phyloP scores from a whole-genome alignment of 2,329 filamentous ascomycete species.

The Xylaria sp. region DNA sequence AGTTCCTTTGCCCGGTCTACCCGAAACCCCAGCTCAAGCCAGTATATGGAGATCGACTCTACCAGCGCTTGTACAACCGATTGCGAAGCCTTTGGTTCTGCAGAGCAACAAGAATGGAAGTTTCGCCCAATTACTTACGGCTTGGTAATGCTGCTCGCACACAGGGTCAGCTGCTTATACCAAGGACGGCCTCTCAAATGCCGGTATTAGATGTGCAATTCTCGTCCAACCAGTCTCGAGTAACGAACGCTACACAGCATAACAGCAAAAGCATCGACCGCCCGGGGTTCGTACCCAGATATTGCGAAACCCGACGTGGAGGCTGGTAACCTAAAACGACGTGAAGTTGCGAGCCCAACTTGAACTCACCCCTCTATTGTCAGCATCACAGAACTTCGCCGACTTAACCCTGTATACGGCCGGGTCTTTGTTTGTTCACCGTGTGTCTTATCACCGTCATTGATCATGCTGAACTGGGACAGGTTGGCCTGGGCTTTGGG shows the following conservation, averaged over 20 bases:
- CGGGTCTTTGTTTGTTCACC: constrained; percentile 15
- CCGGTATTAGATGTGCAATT: constrained; percentile 9
- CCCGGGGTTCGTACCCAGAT: constrained; percentile 11
- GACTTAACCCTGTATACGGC: constrained; percentile 11
- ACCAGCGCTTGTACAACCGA: neutral
- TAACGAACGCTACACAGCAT: constrained; percentile 26
- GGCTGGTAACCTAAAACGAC: constrained; percentile 4
- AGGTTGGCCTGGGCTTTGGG: constrained; percentile 25
- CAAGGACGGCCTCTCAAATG: constrained; percentile 11
- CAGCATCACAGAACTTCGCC: constrained; percentile 15
- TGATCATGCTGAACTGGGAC: constrained; percentile 10
- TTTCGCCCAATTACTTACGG: constrained; percentile 14
- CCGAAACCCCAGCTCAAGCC: neutral
- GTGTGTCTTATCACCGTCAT: constrained; percentile 11
- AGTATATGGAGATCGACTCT: neutral
- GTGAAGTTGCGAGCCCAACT: constrained; percentile 20
- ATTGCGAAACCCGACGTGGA: constrained; percentile 5
- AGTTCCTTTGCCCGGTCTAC: constrained; percentile 1
- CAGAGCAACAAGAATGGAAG: constrained; percentile 9
- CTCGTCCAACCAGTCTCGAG: constrained; percentile 14
- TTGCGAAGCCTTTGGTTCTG: neutral
- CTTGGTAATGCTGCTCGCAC: neutral
- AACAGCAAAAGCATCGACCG: constrained; percentile 15
- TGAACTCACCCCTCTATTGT: constrained; percentile 13
- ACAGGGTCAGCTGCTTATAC: constrained; percentile 17